phyloP scores from a whole-genome alignment of 768 basidiomycete genomes.

The Termitomyces sp. region DNA sequence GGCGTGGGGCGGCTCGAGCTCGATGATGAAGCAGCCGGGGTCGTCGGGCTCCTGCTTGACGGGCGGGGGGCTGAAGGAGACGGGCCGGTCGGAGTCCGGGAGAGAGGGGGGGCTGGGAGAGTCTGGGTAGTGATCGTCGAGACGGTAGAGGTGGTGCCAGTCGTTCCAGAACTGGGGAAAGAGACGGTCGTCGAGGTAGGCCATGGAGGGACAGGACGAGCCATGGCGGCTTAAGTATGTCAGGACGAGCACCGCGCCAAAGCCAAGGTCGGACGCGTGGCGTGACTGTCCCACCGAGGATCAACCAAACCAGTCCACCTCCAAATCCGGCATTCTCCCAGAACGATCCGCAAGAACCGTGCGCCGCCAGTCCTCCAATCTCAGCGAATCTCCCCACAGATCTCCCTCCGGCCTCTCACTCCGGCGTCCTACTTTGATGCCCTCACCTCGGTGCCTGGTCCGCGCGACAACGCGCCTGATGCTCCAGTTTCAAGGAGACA shows the following conservation, averaged over 20 bases:
- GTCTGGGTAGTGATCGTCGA: slow-evolving; percentile 16
- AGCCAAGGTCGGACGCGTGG: neutral
- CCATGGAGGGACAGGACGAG: neutral
- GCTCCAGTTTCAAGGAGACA: too few species aligned
- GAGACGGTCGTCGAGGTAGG: neutral
- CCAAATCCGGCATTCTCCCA: slow-evolving; percentile 7
- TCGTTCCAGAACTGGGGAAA: neutral
- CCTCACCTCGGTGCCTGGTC: neutral
- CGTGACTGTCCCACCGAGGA: slow-evolving; percentile 24
- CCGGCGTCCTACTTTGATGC: slow-evolving; percentile 6
- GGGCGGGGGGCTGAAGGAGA: too few species aligned
- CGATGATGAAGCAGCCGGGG: slow-evolving; percentile 39
- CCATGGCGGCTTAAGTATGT: slow-evolving; percentile 11
- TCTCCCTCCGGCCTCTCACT: slow-evolving; percentile 1
- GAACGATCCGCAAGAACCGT: slow-evolving; percentile 17
- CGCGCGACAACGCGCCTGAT: too few species aligned
- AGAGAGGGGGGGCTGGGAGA: too few species aligned
- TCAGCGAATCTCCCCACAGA: neutral
- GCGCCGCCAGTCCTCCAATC: slow-evolving; percentile 9
- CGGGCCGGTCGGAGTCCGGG: slow-evolving; percentile 9
- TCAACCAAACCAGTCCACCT: slow-evolving; percentile 17
- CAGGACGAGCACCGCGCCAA: neutral
- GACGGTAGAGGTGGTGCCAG: neutral
- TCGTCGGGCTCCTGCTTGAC: slow-evolving; percentile 38
- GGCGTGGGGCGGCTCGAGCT: slow-evolving; percentile 23